Evolutionary conservation across 306 rosid species (phyloP), one percentile per base, ranked within the genome.

Genomic region (Gleditsia sinensis): DNA sequence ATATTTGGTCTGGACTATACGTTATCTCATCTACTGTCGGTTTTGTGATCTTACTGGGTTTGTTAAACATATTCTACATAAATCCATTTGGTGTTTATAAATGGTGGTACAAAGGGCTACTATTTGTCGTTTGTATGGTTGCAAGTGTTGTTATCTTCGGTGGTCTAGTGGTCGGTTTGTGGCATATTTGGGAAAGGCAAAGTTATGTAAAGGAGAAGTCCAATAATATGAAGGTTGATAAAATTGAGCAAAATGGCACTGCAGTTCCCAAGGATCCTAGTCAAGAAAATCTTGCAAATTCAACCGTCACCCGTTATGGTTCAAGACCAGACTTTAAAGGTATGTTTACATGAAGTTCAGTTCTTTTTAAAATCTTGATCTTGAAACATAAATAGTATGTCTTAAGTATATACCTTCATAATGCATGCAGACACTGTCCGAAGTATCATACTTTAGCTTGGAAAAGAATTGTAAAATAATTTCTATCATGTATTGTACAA

Each of bases 71-170:
- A 32, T 88, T 56, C 78, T 91, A 94, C 80, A 82, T 94, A 60
- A 85, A 82, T 27, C 97, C 92, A 33, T 88, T 14, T 56, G 36
- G 81, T 25, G 78, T 94, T 60, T 8, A 23, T 0, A 56, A 45
- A 78, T 88, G 97, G 96, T 94, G 97, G 97, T 90, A 85, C 88
- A 94, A 78, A 81, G 97, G 96, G 75, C 81, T 94, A 30, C 90
- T 89, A 55, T 78, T 85, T 51, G 54, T 86, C 1, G 74, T 45
- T 25, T 88, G 90, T 86, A 94, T 94, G 97, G 68, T 81, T 78
- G 83, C 87, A 24, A 80, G 96, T 78, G 88, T 84, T 34, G 39
- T 88, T 19, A 67, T 91, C 69, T 90, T 94, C 75, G 98, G 98
- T 23, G 98, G 98, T 62, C 30, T 72, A 42, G 96, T 88, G 46